Conservation (phyloP, 2,329 filamentous ascomycete species). For the Sclerotinia nivalis region DNA sequence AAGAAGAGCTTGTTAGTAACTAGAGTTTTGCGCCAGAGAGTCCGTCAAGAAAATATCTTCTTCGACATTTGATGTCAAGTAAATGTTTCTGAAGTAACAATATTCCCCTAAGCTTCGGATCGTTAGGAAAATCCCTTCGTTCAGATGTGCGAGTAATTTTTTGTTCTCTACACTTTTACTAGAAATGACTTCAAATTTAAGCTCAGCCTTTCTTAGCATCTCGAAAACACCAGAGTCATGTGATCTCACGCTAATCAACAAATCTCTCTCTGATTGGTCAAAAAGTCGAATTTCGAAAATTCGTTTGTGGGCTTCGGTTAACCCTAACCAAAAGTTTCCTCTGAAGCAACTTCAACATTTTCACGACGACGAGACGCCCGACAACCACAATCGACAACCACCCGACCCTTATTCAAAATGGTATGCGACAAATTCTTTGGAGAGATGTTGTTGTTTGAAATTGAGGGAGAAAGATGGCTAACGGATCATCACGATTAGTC, state of each 20-base stretch:
- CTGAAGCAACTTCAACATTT: slow-evolving; percentile 23
- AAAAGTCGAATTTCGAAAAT: slow-evolving; percentile 18
- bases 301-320: slow-evolving; percentile 25
- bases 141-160: not conserved
- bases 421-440: slow-evolving; percentile 17
- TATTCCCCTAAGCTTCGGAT: not conserved
- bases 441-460: not conserved
- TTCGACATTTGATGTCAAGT: too few species aligned
- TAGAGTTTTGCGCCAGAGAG: not conserved
- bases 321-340: slow-evolving; percentile 23
- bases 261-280: not conserved
- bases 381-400: slow-evolving; percentile 26
- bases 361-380: slow-evolving; percentile 26
- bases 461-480: slow-evolving; percentile 26
- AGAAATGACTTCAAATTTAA: not conserved
- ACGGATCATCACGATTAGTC: slow-evolving; percentile 50
- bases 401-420: slow-evolving; percentile 24
- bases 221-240: not conserved
- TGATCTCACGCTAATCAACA: not conserved
- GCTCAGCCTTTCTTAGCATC: not conserved
- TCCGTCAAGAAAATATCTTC: not conserved
- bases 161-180: not conserved
- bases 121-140: not conserved
- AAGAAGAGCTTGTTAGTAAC: not conserved
- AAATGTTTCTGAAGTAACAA: not conserved